phyloP scores from a whole-genome alignment of 1,139 yeast species.

The Suhomyces bolitotheri region DNA sequence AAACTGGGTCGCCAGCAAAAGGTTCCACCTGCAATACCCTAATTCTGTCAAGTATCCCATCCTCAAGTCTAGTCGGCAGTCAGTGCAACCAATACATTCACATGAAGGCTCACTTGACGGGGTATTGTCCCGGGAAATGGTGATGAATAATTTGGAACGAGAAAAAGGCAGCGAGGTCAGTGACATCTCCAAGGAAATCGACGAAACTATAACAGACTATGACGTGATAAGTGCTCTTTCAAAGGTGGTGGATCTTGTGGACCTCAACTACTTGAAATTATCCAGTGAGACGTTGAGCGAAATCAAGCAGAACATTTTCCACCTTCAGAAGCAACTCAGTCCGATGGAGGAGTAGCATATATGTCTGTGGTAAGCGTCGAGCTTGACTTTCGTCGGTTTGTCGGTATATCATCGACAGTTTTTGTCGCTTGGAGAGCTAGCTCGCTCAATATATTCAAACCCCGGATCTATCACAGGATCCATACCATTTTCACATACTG shows the following conservation, averaged over 20 bases:
- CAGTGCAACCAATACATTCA: not conserved
- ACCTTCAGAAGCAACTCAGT: not conserved
- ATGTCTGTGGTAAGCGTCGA: too few species aligned
- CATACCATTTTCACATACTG: too few species aligned
- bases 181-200: conserved; percentile 2
- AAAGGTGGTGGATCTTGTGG: conserved; percentile 4
- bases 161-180: not conserved
- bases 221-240: conserved; percentile 3
- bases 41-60: conserved; percentile 1
- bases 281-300: conserved; percentile 2
- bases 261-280: conserved; percentile 3
- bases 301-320: conserved; percentile 1
- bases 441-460: too few species aligned
- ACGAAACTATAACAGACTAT: conserved; percentile 3
- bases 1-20: conserved; percentile 3
- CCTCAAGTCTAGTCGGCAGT: conserved; percentile 2
- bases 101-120: not conserved
- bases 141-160: not conserved
- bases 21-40: not conserved
- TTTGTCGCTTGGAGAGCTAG: too few species aligned
- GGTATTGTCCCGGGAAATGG: not conserved
- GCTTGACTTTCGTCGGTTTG: too few species aligned
- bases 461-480: too few species aligned
- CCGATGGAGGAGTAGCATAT: not conserved
- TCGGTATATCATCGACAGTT: too few species aligned